Evolutionary conservation across 208 protist genomes (phyloP).

Genomic region (Balamuthia mandrillaris): DNA sequence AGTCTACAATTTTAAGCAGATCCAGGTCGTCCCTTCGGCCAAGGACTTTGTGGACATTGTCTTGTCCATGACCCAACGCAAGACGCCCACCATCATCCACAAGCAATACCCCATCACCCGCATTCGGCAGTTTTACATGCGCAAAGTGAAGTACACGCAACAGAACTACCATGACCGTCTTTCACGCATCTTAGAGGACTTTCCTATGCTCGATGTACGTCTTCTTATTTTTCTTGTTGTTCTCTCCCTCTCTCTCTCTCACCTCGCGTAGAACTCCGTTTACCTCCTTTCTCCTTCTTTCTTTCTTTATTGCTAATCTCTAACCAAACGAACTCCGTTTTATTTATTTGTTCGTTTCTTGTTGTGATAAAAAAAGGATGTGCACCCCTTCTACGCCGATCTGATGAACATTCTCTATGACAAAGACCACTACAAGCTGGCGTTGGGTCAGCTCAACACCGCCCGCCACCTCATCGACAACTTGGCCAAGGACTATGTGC

Average conservation of each 20-base stretch:
- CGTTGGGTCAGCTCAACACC: conserved; percentile 97
- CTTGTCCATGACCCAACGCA: conserved; percentile 97
- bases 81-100: conserved; percentile 99
- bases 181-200: conserved; percentile 88
- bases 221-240: not conserved
- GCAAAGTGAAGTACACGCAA: conserved; percentile 98
- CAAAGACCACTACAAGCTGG: conserved; percentile 99
- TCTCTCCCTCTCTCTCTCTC: not conserved
- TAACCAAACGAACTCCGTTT: not conserved
- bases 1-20: conserved; percentile 97
- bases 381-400: conserved; percentile 99
- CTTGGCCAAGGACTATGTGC: conserved; percentile 96
- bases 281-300: no score
- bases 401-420: conserved; percentile 99
- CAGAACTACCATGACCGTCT: conserved; percentile 97
- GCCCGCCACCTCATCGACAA: conserved; percentile 95
- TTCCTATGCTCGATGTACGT: conserved; percentile 75
- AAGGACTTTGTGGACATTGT: conserved; percentile 99
- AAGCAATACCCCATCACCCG: conserved; percentile 97
- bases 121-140: conserved; percentile 99
- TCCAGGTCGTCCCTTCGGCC: conserved; percentile 92
- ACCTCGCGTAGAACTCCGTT: not conserved
- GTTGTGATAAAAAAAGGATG: no score
- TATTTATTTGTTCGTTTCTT: not conserved
- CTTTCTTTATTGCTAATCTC: not conserved